Evolutionary conservation across 305 asterid genomes (phyloP).

Genomic region (Solanum aculeatissimum): DNA sequence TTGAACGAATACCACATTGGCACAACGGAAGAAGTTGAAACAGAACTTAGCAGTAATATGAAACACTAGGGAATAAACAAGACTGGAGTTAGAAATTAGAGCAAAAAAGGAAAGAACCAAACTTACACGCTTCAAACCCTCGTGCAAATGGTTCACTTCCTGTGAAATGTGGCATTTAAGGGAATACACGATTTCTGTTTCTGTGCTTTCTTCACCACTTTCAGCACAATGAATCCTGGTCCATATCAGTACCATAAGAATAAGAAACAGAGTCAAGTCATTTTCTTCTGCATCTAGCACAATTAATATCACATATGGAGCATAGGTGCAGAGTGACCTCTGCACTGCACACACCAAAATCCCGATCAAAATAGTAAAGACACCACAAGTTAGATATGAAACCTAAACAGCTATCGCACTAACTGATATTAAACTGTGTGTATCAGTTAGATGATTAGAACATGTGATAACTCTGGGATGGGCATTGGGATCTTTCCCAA

Average conservation of each 20-base stretch:
- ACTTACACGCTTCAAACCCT: conserved; percentile 88
- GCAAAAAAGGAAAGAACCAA: not conserved
- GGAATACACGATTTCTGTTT: conserved; percentile 76
- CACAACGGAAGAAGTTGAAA: not conserved
- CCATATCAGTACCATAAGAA: conserved; percentile 10
- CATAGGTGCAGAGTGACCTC: not conserved
- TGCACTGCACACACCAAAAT: not conserved
- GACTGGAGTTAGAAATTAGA: not conserved
- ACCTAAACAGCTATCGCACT: not conserved
- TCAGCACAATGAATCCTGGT: conserved; percentile 94
- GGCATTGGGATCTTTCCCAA: not conserved
- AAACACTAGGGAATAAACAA: not conserved
- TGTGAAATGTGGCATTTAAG: conserved; percentile 98
- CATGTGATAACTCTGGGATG: not conserved
- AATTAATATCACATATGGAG: not conserved
- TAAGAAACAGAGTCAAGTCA: not conserved
- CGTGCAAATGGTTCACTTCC: conserved; percentile 97
- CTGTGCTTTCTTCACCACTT: conserved; percentile 95
- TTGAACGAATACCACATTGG: not conserved
- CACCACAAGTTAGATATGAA: not conserved
- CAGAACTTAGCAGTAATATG: not conserved
- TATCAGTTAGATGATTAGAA: not conserved
- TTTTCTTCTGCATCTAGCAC: conserved; percentile 1
- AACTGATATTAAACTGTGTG: not conserved
- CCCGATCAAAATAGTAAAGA: not conserved